Base-by-base conservation (phyloP, 2,329 filamentous ascomycete species). In the Chaetomium olivaceum region DNA sequence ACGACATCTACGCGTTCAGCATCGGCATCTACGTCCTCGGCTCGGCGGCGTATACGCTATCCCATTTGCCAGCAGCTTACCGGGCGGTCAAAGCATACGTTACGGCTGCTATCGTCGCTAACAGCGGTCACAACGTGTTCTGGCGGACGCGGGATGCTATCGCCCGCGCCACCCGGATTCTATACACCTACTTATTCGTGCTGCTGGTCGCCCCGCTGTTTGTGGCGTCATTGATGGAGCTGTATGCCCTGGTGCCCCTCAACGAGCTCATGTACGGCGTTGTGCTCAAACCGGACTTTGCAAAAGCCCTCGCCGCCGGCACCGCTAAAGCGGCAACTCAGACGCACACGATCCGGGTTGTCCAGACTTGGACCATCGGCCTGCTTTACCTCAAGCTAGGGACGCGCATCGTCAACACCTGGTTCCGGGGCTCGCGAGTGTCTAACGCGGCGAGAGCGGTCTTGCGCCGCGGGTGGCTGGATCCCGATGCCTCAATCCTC, bases 1-100 rank as follows among this genome's bases (percentile, higher is more conserved):
- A 98, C 77, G 95, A 99, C 76, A 91, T 99, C 29, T 98, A 99
- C 73, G 94, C 95, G 14, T 97, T 97, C 76, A 96, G 92, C 61
- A 88, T 95, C 33, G 95, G 95, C 16, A 85, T 96, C 50, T 97
- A 96, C 75, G 81, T 92, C 29, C 82, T 97, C 4, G 92, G 91
- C 12, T 87, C 86, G 4, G 73, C 86, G 1, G 80, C 85, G 2
- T 96, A 93, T 75, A 77, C 85, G 51, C 71, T 83, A 31, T 79
- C 87, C 69, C 85, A 89, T 74, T 70, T 82, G 21, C 79, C 76
- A 14, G 72, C 75, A 71, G 76, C 84, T 21, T 73, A 74, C 50
- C 54, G 63, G 14, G 77, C 75, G 50, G 67, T 76, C 46, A 75
- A 68, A 66, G 71, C 69, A 4, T 81, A 76, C 75, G 29, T 70